Conservation (phyloP, 768 basidiomycete genomes). For the Cystofilobasidium bisporidii region DNA sequence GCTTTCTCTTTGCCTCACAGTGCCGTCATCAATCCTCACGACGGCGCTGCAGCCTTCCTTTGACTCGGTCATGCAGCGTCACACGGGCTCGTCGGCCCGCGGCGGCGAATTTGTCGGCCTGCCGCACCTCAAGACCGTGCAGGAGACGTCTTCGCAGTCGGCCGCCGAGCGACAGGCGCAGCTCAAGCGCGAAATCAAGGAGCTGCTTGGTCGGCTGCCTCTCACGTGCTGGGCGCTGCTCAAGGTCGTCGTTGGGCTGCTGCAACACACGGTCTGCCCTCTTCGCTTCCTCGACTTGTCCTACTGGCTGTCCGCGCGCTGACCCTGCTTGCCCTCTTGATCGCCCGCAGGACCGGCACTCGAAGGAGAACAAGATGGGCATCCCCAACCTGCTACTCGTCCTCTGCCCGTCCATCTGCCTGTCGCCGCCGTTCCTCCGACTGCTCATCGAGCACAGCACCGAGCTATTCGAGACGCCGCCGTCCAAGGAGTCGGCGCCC, state of each 20-base stretch:
- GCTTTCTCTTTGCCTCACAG: slow-evolving; percentile 43
- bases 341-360: slow-evolving; percentile 57
- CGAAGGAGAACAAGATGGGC: slow-evolving; percentile 80
- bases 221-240: slow-evolving; percentile 75
- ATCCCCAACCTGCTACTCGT: slow-evolving; percentile 77
- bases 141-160: slow-evolving; percentile 30
- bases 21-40: slow-evolving; percentile 79
- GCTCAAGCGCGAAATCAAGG: slow-evolving; percentile 50
- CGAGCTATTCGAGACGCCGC: slow-evolving; percentile 8
- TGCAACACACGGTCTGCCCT: slow-evolving; percentile 21
- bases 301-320: not conserved
- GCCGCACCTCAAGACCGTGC: slow-evolving; percentile 27
- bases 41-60: slow-evolving; percentile 60
- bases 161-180: slow-evolving; percentile 31
- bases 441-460: slow-evolving; percentile 27
- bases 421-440: slow-evolving; percentile 37
- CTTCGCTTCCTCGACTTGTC: not conserved
- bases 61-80: slow-evolving; percentile 61
- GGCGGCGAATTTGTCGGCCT: slow-evolving; percentile 28
- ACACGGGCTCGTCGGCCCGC: slow-evolving; percentile 43
- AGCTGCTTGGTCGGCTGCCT: slow-evolving; percentile 61
- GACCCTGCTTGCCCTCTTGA: not conserved
- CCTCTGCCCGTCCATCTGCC: slow-evolving; percentile 74
- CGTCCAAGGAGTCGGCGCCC: not conserved
- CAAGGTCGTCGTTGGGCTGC: slow-evolving; percentile 58